Evolutionary conservation across 73 alveolate genomes (phyloP).

Genomic region (Tetrahymena elliotti): DNA sequence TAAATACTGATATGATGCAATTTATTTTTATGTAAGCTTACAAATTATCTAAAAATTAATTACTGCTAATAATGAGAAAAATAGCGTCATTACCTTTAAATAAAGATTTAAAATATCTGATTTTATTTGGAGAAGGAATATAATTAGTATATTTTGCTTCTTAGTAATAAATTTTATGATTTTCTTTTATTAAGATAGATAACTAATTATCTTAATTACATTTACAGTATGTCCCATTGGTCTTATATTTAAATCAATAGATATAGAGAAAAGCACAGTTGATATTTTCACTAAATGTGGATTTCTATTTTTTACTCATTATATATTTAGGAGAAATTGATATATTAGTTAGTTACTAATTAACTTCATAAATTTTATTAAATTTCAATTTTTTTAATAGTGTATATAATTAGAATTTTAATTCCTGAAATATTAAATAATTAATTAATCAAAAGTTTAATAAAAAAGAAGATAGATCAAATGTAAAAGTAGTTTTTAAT

Average conservation of each 20-base stretch:
- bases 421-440: too few relatives aligned
- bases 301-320: too few relatives aligned
- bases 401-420: too few relatives aligned
- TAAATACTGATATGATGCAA: neutral
- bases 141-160: too few relatives aligned
- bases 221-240: neutral
- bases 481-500: neutral
- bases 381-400: neutral
- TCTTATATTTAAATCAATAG: neutral
- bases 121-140: too few relatives aligned
- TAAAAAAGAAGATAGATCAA: neutral
- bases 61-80: neutral
- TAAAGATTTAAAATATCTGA: neutral
- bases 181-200: too few relatives aligned
- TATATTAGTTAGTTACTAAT: neutral
- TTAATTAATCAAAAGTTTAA: neutral
- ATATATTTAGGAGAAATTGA: too few relatives aligned
- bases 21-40: neutral
- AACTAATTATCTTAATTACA: neutral
- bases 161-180: too few relatives aligned
- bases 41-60: neutral
- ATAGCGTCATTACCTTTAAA: neutral
- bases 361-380: too few relatives aligned
- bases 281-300: neutral
- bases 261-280: neutral